phyloP scores from a whole-genome alignment of 495 filamentous ascomycete genomes.

The Xylaria bambusicola region DNA sequence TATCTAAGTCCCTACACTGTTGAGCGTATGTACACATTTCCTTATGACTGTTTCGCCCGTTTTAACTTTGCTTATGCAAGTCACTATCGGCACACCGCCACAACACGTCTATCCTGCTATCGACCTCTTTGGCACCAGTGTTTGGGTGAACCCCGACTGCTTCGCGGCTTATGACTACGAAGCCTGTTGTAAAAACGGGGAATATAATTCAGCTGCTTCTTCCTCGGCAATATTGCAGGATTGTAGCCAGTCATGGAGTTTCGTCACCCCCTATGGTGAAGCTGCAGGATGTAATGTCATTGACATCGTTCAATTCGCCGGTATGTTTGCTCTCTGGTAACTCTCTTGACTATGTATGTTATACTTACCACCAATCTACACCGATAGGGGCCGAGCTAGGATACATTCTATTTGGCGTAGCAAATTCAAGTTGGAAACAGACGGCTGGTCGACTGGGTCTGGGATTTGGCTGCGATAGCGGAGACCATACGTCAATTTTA shows the following conservation, averaged over 20 bases:
- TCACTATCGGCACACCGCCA: slow-evolving; percentile 12
- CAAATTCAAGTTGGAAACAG: slow-evolving; percentile 12
- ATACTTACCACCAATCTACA: not conserved
- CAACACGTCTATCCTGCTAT: slow-evolving; percentile 14
- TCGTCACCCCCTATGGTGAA: not conserved
- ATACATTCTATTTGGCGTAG: slow-evolving; percentile 6
- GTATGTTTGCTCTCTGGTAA: not conserved
- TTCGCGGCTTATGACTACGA: not conserved
- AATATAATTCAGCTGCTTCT: slow-evolving; percentile 10
- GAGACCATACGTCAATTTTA: slow-evolving; percentile 1
- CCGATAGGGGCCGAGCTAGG: not conserved
- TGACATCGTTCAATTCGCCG: slow-evolving; percentile 9
- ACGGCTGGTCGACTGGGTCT: slow-evolving; percentile 13
- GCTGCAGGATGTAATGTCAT: slow-evolving; percentile 10
- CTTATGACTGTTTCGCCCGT: not conserved
- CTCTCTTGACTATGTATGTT: not conserved
- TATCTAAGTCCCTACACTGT: slow-evolving; percentile 20
- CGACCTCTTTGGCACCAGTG: slow-evolving; percentile 10
- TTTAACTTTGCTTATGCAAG: slow-evolving; percentile 2
- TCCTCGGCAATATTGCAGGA: not conserved
- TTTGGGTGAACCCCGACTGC: slow-evolving; percentile 20
- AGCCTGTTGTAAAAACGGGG: slow-evolving; percentile 11
- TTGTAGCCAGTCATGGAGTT: slow-evolving; percentile 2
- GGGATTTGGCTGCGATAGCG: slow-evolving; percentile 12
- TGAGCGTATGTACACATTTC: slow-evolving; percentile 1